phyloP scores from a whole-genome alignment of 192 early-diverging fungal genomes.

The Cladochytrium replicatum region DNA sequence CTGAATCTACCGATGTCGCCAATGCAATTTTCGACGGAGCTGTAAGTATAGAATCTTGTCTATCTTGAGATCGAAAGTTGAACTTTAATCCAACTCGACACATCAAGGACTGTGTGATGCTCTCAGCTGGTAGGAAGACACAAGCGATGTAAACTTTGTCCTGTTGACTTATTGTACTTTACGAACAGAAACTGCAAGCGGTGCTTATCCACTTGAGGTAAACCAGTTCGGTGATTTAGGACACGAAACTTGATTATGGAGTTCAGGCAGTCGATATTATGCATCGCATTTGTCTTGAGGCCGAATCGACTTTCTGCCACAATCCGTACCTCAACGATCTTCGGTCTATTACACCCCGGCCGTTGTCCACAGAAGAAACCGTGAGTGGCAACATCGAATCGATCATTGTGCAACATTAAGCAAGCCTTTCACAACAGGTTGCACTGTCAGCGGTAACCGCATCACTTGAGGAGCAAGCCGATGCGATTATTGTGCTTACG shows the following conservation, averaged over 20 bases:
- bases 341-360: conserved; percentile 49
- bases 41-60: conserved; percentile 71
- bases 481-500: conserved; percentile 59
- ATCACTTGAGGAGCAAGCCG: conserved; percentile 35
- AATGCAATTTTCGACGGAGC: conserved; percentile 78
- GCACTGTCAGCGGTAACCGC: conserved; percentile 42
- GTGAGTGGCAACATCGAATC: conserved; percentile 43
- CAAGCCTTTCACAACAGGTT: not conserved
- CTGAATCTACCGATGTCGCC: conserved; percentile 82
- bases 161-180: no score
- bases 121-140: no score
- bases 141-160: no score
- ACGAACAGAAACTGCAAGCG: not conserved
- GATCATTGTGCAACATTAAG: not conserved
- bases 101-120: conserved; percentile 44
- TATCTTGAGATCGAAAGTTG: conserved; percentile 83
- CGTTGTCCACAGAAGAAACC: conserved; percentile 66
- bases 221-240: no score
- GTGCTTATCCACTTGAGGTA: not conserved
- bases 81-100: conserved; percentile 76
- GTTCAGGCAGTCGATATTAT: conserved; percentile 67
- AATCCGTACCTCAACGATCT: conserved; percentile 74
- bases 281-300: conserved; percentile 66
- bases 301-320: conserved; percentile 73
- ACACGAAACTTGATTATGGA: no score